Conservation (phyloP, 2,329 filamentous ascomycete species). For the Aaosphaeria arxii region DNA sequence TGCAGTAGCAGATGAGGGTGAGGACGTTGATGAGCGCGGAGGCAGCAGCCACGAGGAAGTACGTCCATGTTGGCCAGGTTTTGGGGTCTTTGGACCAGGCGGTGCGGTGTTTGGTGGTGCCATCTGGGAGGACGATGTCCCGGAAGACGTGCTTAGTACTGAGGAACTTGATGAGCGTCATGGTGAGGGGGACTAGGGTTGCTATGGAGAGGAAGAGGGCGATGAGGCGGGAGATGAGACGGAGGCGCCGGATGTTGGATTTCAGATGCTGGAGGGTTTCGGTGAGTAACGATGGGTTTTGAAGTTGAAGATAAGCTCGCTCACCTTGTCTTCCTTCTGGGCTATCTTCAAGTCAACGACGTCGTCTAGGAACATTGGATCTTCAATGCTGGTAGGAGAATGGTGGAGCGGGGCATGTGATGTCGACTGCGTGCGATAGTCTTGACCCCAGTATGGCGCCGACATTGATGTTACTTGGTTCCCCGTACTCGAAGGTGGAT, state of each 20-base stretch:
- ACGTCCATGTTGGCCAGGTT: constrained; percentile 41
- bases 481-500: too few relatives aligned
- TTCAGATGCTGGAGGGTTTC: constrained; percentile 28
- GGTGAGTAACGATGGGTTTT: not conserved
- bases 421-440: too few relatives aligned
- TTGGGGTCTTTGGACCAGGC: constrained; percentile 38
- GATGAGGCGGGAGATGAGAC: constrained; percentile 33
- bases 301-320: not conserved
- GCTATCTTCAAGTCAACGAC: not conserved
- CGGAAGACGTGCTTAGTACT: constrained; percentile 28
- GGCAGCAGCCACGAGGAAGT: constrained; percentile 30
- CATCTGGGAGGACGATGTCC: constrained; percentile 8
- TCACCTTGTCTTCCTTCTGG: not conserved
- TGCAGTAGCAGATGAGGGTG: constrained; percentile 33
- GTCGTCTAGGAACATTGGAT: too few relatives aligned
- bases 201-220: constrained; percentile 32
- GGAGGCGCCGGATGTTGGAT: constrained; percentile 36
- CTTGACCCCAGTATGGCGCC: too few relatives aligned
- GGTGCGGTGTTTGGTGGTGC: constrained; percentile 27
- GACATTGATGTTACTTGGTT: too few relatives aligned
- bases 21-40: constrained; percentile 33
- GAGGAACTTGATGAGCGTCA: constrained; percentile 40
- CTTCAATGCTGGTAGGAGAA: too few relatives aligned
- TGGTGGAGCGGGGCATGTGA: too few relatives aligned
- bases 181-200: constrained; percentile 33